These are phyloP conservation scores for Diplodia sapinea DNA, from an alignment of 2,329 filamentous ascomycete genomes.

Conservation along the genomic window DNA sequence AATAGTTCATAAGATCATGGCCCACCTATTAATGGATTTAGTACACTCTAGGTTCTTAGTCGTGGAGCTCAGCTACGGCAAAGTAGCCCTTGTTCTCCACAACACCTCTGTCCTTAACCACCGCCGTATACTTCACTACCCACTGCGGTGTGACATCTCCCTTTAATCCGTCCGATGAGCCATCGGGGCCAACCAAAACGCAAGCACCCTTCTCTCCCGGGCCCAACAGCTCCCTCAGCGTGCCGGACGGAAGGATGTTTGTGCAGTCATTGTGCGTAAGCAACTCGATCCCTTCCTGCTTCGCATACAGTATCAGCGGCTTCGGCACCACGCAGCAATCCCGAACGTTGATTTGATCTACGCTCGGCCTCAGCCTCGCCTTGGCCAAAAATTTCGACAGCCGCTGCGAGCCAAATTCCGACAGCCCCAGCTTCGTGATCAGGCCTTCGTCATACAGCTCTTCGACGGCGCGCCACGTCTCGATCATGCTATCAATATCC, in stretches of 20 bases:
- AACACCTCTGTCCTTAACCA: conserved; percentile 89
- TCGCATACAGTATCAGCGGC: conserved; percentile 82
- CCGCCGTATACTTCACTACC: conserved; percentile 97
- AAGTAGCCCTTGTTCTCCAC: conserved; percentile 99
- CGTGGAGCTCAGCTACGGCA: conserved; percentile 75
- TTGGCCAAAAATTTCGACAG: conserved; percentile 76
- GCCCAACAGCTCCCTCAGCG: conserved; percentile 81
- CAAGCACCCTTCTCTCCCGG: conserved; percentile 74
- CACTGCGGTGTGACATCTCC: conserved; percentile 87
- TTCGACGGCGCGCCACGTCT: conserved; percentile 73
- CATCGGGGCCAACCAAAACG: conserved; percentile 69
- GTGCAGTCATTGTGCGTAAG: conserved; percentile 94
- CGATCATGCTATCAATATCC: conserved; percentile 67
- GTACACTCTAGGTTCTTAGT: conserved; percentile 33
- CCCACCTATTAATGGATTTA: not conserved
- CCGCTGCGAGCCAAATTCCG: conserved; percentile 89
- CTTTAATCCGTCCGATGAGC: conserved; percentile 63
- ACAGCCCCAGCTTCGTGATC: conserved; percentile 78
- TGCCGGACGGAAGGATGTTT: conserved; percentile 85
- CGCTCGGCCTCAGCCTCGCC: conserved; percentile 74
- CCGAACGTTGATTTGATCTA: conserved; percentile 94
- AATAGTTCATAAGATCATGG: not conserved
- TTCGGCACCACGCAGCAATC: conserved; percentile 97
- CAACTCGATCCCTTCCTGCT: conserved; percentile 80
- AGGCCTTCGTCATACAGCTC: conserved; percentile 71